These are phyloP conservation scores for Nigrospora oryzae DNA, from an alignment of 2,329 filamentous ascomycete genomes.

Conservation along the genomic window DNA sequence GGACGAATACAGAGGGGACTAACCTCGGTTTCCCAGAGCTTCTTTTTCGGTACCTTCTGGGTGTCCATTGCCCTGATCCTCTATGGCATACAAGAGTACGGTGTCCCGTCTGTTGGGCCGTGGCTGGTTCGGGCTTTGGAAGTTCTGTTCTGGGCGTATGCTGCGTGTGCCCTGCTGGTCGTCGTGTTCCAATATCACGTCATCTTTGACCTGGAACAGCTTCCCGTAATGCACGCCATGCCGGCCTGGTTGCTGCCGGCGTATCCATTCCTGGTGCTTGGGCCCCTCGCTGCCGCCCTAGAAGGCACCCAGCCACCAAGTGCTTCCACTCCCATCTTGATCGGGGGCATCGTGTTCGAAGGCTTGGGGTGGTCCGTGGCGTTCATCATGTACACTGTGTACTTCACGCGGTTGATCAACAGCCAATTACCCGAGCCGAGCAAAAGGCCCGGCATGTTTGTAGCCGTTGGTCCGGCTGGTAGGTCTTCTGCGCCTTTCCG, in stretches of 20 bases:
- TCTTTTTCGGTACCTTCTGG: slow-evolving; percentile 50
- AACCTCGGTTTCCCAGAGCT: slow-evolving; percentile 25
- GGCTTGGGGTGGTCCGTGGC: slow-evolving; percentile 40
- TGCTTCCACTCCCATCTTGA: slow-evolving; percentile 33
- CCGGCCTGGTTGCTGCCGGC: slow-evolving; percentile 43
- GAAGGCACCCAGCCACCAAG: slow-evolving; percentile 29
- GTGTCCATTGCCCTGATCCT: slow-evolving; percentile 55
- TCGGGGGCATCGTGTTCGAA: slow-evolving; percentile 38
- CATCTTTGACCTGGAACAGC: slow-evolving; percentile 17
- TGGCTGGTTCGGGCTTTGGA: slow-evolving; percentile 38
- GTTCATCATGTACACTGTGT: slow-evolving; percentile 41
- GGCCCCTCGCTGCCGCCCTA: slow-evolving; percentile 39
- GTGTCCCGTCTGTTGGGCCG: slow-evolving; percentile 24
- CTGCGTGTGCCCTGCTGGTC: slow-evolving; percentile 14
- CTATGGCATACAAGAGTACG: slow-evolving; percentile 55
- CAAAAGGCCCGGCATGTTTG: slow-evolving; percentile 41
- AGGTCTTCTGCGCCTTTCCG: neutral
- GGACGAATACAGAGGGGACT: neutral
- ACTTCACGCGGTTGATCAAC: slow-evolving; percentile 39
- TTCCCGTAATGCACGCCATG: slow-evolving; percentile 38
- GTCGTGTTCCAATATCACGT: slow-evolving; percentile 6
- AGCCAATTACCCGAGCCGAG: slow-evolving; percentile 34
- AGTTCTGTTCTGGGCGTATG: slow-evolving; percentile 39
- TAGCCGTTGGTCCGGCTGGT: slow-evolving; percentile 37
- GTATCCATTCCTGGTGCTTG: slow-evolving; percentile 41